Base-by-base conservation (phyloP, 768 basidiomycete genomes). In the Tephrocybe sp. region DNA sequence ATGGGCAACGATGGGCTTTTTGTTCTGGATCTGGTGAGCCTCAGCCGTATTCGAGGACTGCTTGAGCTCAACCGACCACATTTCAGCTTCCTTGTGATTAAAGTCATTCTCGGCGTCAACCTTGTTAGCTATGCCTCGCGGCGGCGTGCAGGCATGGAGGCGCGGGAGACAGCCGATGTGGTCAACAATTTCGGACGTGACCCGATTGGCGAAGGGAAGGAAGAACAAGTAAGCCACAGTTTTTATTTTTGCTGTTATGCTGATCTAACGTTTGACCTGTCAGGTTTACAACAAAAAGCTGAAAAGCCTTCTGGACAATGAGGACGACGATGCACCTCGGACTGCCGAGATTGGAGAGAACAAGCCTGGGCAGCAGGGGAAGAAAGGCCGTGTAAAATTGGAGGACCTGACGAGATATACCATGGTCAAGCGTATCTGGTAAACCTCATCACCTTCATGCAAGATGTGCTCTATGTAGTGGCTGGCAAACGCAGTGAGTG, bases 381-480 rank as follows among this genome's bases (percentile, higher is more conserved):
- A 80, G 66, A 81, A 75, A 62, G 85, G 80, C 50, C 74, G 84
- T 40, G 77, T 90, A 50, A 81, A 83, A 52, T 68, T 98, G 44
- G 93, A 97, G 65, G 92, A 96, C 62, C 78, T 98, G 43, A 96
- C 92, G 28, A 70, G 94, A 49, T 98, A 90, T 74, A 96, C 93
- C 17, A 98, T 98, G 94, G 88, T 96, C 40, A 96, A 96, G 64
- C 77, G 91, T 46, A 95, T 96, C 39, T 95, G 78, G 78, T 82
- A 73, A 64, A 36, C 34, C 36, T 33, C 4, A 38, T 15, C 36
- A 15, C 15, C 36, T 9, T 37, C 18, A 18, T 18, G n/a, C n/a
- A n/a, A n/a, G n/a, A n/a, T n/a, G n/a, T n/a, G n/a, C n/a, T n/a
- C n/a, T n/a, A n/a, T n/a, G n/a, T n/a, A n/a, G n/a, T n/a, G n/a